Evolutionary conservation across 192 early-diverging fungal species (phyloP), one percentile per base, ranked within the genome.

Genomic region (Podila minutissima): DNA sequence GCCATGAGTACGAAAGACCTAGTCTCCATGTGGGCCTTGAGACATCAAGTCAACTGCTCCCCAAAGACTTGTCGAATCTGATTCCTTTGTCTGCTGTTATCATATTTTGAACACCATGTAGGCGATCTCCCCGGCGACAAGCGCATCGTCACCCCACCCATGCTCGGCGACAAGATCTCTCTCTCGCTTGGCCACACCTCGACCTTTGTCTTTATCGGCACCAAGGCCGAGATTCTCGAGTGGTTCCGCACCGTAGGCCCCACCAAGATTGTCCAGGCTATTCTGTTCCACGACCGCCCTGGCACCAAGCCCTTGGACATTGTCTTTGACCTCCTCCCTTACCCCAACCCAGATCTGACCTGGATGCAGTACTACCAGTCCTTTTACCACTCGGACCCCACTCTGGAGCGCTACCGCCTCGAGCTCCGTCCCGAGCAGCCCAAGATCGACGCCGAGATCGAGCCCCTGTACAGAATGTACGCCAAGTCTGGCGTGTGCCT

Each of bases 131-230:
- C 77, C 20, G 77, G 77, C 22, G 77, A 81, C 46, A 81, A 69
- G 37, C 75, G 83, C 53, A 65, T 88, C 24, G 71, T 88, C 29
- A 69, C 75, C 31, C 86, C 86, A 46, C 86, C 86, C 8, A 82
- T 83, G 62, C 81, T 85, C 3, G 69, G 72, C 6, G 69, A 82
- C 4, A 85, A 85, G 65, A 83, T 88, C 57, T 81, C 82, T 1
- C 70, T 88, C 55, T 84, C 86, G 1, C 74, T 75, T 9, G 76
- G 72, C 19, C 83, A 82, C 32, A 85, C 79, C 12, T 78, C 79
- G 3, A 86, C 82, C 1, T 88, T 83, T 69, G 75, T 84, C 38
- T 88, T 88, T 33, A 69, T 86, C 41, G 86, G 86, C 46, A 88
- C 84, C 19, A 76, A 85, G 41, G 74, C 73, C 2, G 84, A 85